A percentile compares a stretch with the other conserved stretches of the same genome.
Evolutionary conservation across 2,329 filamentous ascomycete species (phyloP).

Genomic region (Claviceps pazoutovae): DNA sequence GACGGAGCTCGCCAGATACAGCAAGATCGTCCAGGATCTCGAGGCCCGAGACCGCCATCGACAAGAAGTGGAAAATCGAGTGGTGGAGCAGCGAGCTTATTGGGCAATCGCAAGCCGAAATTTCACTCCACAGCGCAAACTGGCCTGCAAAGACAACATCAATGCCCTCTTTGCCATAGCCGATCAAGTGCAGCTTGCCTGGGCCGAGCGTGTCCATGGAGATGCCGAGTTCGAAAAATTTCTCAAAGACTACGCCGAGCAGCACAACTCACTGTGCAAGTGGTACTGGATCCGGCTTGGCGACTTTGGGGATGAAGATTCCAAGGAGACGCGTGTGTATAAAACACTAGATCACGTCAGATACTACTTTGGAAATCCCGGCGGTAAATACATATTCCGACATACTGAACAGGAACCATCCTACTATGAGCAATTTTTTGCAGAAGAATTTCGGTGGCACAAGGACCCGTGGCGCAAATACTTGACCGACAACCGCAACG

Average conservation of each 20-base stretch:
- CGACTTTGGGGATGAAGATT: background rate
- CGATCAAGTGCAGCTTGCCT: background rate
- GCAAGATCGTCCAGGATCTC: background rate
- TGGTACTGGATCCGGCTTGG: background rate
- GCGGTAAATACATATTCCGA: conserved; percentile 17
- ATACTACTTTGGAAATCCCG: conserved; percentile 13
- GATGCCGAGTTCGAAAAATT: background rate
- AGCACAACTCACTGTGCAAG: background rate
- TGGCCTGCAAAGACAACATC: background rate
- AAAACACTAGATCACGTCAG: background rate
- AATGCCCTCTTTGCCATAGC: background rate
- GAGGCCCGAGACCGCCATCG: background rate
- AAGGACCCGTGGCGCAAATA: no score
- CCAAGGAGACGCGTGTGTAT: background rate
- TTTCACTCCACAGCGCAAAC: background rate
- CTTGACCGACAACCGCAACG: background rate
- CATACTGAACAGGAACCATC: conserved; percentile 1
- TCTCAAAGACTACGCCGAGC: background rate
- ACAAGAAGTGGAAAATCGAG: background rate
- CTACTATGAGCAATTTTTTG: background rate
- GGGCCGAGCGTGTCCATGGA: background rate
- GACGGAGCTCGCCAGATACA: conserved; percentile 5
- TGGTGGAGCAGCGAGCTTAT: background rate
- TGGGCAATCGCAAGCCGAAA: background rate
- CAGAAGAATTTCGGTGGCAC: no score